Conservation (phyloP, 2,329 filamentous ascomycete genomes). For the Microascus cirrosus region DNA sequence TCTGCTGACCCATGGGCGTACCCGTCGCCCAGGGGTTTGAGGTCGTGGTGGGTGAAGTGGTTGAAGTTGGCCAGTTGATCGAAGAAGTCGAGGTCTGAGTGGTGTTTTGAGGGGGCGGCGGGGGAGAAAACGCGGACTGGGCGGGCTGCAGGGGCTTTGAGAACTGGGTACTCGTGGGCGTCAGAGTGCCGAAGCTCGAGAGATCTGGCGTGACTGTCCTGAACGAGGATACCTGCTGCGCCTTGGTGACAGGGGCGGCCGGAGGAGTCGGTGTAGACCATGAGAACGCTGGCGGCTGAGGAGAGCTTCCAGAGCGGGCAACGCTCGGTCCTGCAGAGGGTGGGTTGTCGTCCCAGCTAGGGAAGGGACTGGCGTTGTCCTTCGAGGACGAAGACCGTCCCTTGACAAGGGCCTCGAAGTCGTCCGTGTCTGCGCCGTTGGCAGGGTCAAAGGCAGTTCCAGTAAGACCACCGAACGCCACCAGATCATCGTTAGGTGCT, state of each 20-base stretch:
- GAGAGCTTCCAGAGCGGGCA: background rate
- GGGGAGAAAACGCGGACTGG: slow-evolving; percentile 14
- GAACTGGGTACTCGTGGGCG: slow-evolving; percentile 50
- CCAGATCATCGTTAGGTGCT: slow-evolving; percentile 51
- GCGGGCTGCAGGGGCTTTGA: slow-evolving; percentile 46
- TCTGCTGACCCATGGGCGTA: slow-evolving; percentile 8
- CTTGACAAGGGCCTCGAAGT: slow-evolving; percentile 85
- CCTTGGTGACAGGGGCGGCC: slow-evolving; percentile 18
- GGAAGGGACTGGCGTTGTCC: slow-evolving; percentile 28
- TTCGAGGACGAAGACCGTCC: slow-evolving; percentile 34
- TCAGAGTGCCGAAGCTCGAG: slow-evolving; percentile 39
- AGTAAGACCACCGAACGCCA: slow-evolving; percentile 59
- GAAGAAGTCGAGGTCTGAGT: slow-evolving; percentile 19
- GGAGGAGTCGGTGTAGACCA: slow-evolving; percentile 46
- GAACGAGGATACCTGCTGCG: slow-evolving; percentile 27
- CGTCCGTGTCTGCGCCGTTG: slow-evolving; percentile 49
- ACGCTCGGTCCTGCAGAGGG: slow-evolving; percentile 7
- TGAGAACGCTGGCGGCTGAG: slow-evolving; percentile 42
- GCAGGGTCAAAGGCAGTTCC: slow-evolving; percentile 45
- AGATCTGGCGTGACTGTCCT: slow-evolving; percentile 51
- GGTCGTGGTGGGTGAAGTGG: slow-evolving; percentile 17
- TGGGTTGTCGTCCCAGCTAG: slow-evolving; percentile 36
- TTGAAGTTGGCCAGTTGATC: slow-evolving; percentile 37
- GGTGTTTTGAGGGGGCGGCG: slow-evolving; percentile 11
- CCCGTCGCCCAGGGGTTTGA: slow-evolving; percentile 38